Evolutionary conservation across 1,139 yeast species (phyloP), one percentile per base, ranked within the genome.

Genomic region (Kurtzmaniella quercitrusa): DNA sequence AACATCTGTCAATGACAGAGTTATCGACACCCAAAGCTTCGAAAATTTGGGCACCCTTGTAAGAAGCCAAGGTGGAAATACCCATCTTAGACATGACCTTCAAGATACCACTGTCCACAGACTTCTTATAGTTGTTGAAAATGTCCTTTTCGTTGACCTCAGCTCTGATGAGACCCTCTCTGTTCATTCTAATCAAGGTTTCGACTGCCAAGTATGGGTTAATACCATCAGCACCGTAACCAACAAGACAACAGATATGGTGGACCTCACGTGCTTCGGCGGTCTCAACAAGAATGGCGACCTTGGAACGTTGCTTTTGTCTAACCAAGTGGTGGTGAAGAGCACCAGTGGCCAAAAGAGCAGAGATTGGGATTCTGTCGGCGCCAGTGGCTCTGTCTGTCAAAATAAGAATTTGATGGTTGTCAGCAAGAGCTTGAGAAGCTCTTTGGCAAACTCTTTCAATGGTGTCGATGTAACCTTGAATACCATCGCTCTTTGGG

Each of bases 21-120:
- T 89, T 89, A 63, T 93, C 98, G 50, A 93, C 82, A 67, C 98
- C 98, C 50, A 93, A 75, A 43, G 96, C 96, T 68, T 93, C 98
- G 62, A 93, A 93, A 59, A 93, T 93, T 69, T 93, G 98, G 18
- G 98, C 98, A 65, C 98, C 98, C 68, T 93, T 93, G 70, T 93
- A 93, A 18, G 96, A 88, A 19, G 97, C 96, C 63, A 93, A 75
- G 30, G 98, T 93, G 33, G 98, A 91, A 56, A 93, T 93, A 75
- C 98, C 98, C 98, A 93, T 93, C 75, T 93, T 93, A 38, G 97
- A 88, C 98, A 93, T 93, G 48, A 93, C 97, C 71, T 93, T 93
- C 59, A 88, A 73, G 52, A 93, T 84, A 66, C 98, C 98, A 45
- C 89, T 84, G 60, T 91, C 95, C 48, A 87, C 74, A 16, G 97